Evolutionary conservation across 768 basidiomycete genomes (phyloP), one percentile per base, ranked within the genome.

Genomic region (Auricularia sp.): DNA sequence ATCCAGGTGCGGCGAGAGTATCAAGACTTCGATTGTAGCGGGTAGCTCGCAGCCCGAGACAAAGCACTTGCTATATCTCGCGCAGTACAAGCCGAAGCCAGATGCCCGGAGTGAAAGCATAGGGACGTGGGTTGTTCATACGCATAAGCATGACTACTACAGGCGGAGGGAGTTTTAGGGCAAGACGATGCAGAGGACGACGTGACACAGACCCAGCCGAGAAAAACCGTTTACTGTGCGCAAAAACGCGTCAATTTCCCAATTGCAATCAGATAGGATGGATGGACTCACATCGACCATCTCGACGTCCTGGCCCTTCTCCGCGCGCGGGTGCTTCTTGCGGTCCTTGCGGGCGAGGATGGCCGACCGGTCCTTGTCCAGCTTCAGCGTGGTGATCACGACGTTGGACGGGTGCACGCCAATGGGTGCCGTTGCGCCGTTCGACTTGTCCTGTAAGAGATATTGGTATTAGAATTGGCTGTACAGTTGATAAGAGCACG

Each of bases 321-420:
- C 73, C 69, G 58, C 62, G 62, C 62, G 81, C 75, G 65, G 77
- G 75, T 76, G 73, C 77, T 88, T 90, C 79, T 88, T 87, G 73
- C 86, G 80, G 80, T 91, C 84, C 77, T 93, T 94, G 76, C 92
- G 84, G 71, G 93, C 91, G 71, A 94, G 77, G 69, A 93, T 94
- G 71, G 90, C 89, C 73, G 90, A 86, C 75, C 90, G 91, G 66
- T 44, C 56, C 77, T 92, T 94, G 79, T 94, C 91, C 67, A 93
- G 81, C 81, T 98, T 97, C 78, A 97, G 85, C 72, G 81, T 90
- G 69, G 87, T 87, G 75, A 99, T 93, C 68, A 96, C 91, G 63
- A 98, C 94, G 75, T 97, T 98, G 81, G 90, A 92, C 65, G 96
- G 94, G 83, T 96, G 90, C 71, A 99, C 86, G 70, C 94, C 94